A percentile compares a stretch with the other conserved stretches of the same genome.
These are phyloP conservation scores for Phytophthora boehmeriae DNA, from an alignment of 352 stramenopile genomes.

Conservation along the genomic window DNA sequence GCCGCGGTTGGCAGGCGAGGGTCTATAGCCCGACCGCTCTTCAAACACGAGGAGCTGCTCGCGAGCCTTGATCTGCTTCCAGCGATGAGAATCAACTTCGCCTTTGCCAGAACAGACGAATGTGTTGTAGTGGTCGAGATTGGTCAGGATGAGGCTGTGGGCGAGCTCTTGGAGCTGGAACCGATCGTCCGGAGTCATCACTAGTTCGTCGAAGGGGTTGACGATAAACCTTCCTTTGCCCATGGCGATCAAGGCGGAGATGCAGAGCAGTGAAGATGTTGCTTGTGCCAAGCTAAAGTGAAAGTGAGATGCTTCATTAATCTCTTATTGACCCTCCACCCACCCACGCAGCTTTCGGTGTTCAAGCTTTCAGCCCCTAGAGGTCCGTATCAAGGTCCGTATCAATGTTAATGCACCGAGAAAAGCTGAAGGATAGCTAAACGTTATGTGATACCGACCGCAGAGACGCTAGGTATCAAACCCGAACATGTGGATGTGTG, in stretches of 20 bases:
- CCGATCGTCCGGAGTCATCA: slow-evolving; percentile 11
- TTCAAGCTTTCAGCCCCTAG: too few species aligned
- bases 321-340: too few species aligned
- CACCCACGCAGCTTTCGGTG: too few species aligned
- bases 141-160: slow-evolving; percentile 1
- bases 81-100: slow-evolving; percentile 19
- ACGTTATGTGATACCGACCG: too few species aligned
- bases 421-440: too few species aligned
- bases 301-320: not conserved
- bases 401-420: too few species aligned
- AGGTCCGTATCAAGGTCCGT: too few species aligned
- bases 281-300: not conserved
- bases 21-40: slow-evolving; percentile 5
- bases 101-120: slow-evolving; percentile 11
- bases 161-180: slow-evolving; percentile 16
- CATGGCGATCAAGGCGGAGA: not conserved
- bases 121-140: slow-evolving; percentile 5
- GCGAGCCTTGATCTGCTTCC: slow-evolving; percentile 33
- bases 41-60: slow-evolving; percentile 35
- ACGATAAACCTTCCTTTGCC: slow-evolving; percentile 14
- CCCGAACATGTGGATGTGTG: too few species aligned
- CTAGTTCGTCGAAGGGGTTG: slow-evolving; percentile 26
- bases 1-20: not conserved
- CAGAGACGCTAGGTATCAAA: too few species aligned
- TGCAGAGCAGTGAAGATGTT: not conserved